Conservation (phyloP, 306 rosid genomes). For the Cercis canadensis region DNA sequence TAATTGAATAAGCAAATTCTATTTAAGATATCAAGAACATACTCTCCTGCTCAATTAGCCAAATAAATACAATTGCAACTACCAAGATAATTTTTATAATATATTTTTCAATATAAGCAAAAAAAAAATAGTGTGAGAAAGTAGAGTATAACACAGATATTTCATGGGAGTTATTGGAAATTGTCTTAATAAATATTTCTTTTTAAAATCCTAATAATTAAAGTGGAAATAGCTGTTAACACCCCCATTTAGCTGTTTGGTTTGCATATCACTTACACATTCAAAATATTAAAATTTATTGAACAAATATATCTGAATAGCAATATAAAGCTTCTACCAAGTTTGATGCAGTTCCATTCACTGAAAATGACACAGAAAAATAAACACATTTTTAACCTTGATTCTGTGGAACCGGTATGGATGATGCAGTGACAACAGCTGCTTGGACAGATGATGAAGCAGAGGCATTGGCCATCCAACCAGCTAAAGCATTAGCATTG, state of each 20-base stretch:
- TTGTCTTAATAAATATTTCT: not conserved
- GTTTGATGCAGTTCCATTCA: not conserved
- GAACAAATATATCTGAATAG: not conserved
- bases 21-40: constrained; percentile 19
- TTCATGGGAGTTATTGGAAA: not conserved
- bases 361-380: not conserved
- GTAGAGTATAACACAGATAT: constrained; percentile 12
- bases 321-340: not conserved
- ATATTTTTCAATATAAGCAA: constrained; percentile 12
- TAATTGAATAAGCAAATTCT: constrained; percentile 22
- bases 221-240: not conserved
- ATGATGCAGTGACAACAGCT: constrained; percentile 85
- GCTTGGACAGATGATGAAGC: constrained; percentile 93
- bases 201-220: too few relatives aligned
- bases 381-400: constrained; percentile 59
- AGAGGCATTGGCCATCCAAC: constrained; percentile 94
- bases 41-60: constrained; percentile 12
- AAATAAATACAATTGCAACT: constrained; percentile 31
- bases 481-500: constrained; percentile 84
- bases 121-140: not conserved
- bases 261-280: too few relatives aligned
- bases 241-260: not conserved
- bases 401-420: constrained; percentile 81
- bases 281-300: too few relatives aligned
- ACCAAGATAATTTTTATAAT: not conserved